Evolutionary conservation across 768 basidiomycete species (phyloP).

Genomic region (Pleurotus platypus): DNA sequence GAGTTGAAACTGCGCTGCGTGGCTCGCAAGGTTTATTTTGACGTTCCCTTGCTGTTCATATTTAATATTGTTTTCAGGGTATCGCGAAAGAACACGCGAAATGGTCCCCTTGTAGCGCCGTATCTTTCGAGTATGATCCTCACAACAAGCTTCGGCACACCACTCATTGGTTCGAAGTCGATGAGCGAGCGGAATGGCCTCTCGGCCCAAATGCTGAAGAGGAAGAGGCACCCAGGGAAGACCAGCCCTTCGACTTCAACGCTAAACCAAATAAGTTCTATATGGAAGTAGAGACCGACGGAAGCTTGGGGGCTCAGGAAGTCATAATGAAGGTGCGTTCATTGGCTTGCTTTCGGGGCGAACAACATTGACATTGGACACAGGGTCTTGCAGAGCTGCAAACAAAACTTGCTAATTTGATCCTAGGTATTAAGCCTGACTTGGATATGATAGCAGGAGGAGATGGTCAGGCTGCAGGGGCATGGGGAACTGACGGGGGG

Average conservation of each 20-base stretch:
- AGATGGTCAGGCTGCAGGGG: slow-evolving; percentile 25
- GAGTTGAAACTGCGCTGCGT: slow-evolving; percentile 81
- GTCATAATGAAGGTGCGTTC: slow-evolving; percentile 73
- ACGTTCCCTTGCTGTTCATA: neutral
- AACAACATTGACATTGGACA: neutral
- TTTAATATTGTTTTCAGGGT: slow-evolving; percentile 50
- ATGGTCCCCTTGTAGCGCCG: slow-evolving; percentile 95
- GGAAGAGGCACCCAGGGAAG: slow-evolving; percentile 77
- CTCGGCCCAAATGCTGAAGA: slow-evolving; percentile 80
- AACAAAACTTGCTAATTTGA: slow-evolving; percentile 75
- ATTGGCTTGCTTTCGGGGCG: too few relatives aligned
- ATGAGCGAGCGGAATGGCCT: slow-evolving; percentile 87
- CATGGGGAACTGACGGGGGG: slow-evolving; percentile 1
- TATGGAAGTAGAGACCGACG: slow-evolving; percentile 92
- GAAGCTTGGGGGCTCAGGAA: slow-evolving; percentile 84
- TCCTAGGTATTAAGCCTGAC: slow-evolving; percentile 71
- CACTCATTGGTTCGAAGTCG: slow-evolving; percentile 88
- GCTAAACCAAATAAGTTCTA: slow-evolving; percentile 91
- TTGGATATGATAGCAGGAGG: slow-evolving; percentile 45
- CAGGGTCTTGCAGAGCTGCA: slow-evolving; percentile 79
- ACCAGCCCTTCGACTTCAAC: slow-evolving; percentile 82
- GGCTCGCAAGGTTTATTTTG: slow-evolving; percentile 76
- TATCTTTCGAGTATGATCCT: slow-evolving; percentile 97
- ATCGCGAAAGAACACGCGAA: slow-evolving; percentile 99
- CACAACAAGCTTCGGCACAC: slow-evolving; percentile 97